Conservation (phyloP, 2,329 filamentous ascomycete species). For the Penicillium sp. region DNA sequence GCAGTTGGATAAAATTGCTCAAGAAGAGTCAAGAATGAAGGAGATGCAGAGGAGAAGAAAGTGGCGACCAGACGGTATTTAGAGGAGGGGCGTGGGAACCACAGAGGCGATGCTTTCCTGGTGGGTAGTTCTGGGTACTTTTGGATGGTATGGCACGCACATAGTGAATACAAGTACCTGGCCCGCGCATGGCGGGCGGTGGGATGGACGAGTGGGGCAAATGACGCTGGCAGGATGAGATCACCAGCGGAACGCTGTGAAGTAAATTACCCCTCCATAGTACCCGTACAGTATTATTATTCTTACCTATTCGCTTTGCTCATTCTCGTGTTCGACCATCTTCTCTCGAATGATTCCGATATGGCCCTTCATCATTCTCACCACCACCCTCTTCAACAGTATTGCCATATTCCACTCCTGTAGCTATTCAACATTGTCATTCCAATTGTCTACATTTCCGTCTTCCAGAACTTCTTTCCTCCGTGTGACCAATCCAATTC, state of each 20-base stretch:
- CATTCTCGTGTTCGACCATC: too few species aligned
- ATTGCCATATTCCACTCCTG: background rate
- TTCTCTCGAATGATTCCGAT: too few species aligned
- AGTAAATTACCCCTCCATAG: constrained; percentile 1
- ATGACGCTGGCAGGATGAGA: constrained; percentile 29
- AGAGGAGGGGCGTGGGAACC: constrained; percentile 23
- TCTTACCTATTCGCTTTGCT: too few species aligned
- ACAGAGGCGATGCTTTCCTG: constrained; percentile 2
- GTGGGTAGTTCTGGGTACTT: constrained; percentile 15
- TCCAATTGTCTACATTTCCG: background rate
- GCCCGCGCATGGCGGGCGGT: constrained; percentile 9
- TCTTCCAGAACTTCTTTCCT: background rate
- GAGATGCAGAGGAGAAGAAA: constrained; percentile 20
- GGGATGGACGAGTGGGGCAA: constrained; percentile 25
- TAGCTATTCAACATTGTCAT: background rate
- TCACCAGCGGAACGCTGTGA: constrained; percentile 8
- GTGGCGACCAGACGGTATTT: constrained; percentile 25
- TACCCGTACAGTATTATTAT: too few species aligned
- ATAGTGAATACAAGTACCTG: constrained; percentile 19
- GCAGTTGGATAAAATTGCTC: constrained; percentile 4
- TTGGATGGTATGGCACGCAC: background rate
- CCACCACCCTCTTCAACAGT: background rate
- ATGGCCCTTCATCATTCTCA: background rate
- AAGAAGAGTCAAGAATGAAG: constrained; percentile 11
- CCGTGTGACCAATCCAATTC: constrained; percentile 13